These are phyloP conservation scores for Forsythia suspensa DNA, from an alignment of 257 asterid species.

Conservation along the genomic window DNA sequence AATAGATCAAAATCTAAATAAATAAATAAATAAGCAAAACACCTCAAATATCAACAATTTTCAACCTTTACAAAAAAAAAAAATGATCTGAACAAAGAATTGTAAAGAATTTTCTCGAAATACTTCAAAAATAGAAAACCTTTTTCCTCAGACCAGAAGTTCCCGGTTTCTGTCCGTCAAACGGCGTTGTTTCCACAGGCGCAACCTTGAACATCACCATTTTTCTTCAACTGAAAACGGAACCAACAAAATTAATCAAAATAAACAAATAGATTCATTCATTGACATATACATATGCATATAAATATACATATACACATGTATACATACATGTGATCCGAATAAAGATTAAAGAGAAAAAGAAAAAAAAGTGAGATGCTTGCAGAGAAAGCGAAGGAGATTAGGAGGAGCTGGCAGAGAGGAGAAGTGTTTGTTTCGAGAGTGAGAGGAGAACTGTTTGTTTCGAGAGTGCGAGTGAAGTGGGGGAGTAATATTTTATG, in stretches of 20 bases:
- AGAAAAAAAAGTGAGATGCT: constrained; percentile 22
- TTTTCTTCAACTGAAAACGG: constrained; percentile 19
- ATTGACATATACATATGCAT: not conserved
- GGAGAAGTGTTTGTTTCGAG: constrained; percentile 9
- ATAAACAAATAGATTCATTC: not conserved
- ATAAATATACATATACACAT: not conserved
- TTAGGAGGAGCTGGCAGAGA: not conserved
- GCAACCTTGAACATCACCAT: constrained; percentile 72
- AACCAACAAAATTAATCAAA: constrained; percentile 18
- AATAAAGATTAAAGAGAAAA: not conserved
- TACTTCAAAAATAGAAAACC: constrained; percentile 32
- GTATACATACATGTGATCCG: constrained; percentile 3
- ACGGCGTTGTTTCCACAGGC: constrained; percentile 69
- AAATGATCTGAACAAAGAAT: no score
- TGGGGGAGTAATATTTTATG: not conserved
- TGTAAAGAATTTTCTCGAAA: not conserved
- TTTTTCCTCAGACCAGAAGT: constrained; percentile 95
- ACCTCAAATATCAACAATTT: not conserved
- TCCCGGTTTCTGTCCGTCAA: constrained; percentile 97
- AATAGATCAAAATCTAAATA: no score
- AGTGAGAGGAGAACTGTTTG: constrained; percentile 19
- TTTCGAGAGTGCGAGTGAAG: constrained; percentile 7
- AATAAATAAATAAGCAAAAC: constrained; percentile 10
- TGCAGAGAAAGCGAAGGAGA: constrained; percentile 23
- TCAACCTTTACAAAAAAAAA: not conserved